Percentiles rank a stretch among this genome's conserved stretches.
Conservation (phyloP, 2,329 filamentous ascomycete species). For the Pseudofabraea citricarpa region DNA sequence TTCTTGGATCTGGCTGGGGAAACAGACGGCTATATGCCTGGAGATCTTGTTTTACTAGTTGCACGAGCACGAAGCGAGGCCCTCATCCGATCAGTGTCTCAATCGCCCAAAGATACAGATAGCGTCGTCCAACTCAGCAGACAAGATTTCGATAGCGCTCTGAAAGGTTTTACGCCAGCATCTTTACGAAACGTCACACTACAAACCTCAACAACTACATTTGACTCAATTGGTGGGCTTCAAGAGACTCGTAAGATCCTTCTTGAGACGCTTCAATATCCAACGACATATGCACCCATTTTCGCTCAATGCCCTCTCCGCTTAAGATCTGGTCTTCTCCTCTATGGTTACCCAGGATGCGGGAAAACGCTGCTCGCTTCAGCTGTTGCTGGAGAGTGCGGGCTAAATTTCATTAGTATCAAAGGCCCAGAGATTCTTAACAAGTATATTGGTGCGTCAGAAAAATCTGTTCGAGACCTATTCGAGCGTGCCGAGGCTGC, state of each 20-base stretch:
- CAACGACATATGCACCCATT: constrained; percentile 95
- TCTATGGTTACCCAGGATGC: constrained; percentile 94
- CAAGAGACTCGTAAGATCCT: constrained; percentile 83
- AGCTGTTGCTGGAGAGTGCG: constrained; percentile 95
- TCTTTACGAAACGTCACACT: constrained; percentile 92
- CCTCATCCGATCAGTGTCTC: constrained; percentile 72
- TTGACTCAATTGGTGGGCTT: constrained; percentile 86
- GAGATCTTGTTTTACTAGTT: constrained; percentile 81
- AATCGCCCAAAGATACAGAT: constrained; percentile 36
- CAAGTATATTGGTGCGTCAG: constrained; percentile 97
- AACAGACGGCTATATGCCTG: constrained; percentile 97
- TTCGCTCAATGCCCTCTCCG: constrained; percentile 93
- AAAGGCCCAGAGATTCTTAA: constrained; percentile 98
- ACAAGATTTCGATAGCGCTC: constrained; percentile 75
- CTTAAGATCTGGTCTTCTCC: constrained; percentile 84
- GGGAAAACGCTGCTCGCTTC: constrained; percentile 95
- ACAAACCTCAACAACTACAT: constrained; percentile 88
- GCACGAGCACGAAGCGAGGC: constrained; percentile 87
- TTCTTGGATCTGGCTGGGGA: constrained; percentile 89
- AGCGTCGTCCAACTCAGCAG: constrained; percentile 60
- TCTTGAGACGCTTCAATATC: constrained; percentile 92
- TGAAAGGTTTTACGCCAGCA: constrained; percentile 90
- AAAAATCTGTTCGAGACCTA: constrained; percentile 91
- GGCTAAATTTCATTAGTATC: constrained; percentile 96
- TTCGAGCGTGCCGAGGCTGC: constrained; percentile 91